phyloP scores from a whole-genome alignment of 2,329 filamentous ascomycete species.

The Ceratocystiopsis minuta region DNA sequence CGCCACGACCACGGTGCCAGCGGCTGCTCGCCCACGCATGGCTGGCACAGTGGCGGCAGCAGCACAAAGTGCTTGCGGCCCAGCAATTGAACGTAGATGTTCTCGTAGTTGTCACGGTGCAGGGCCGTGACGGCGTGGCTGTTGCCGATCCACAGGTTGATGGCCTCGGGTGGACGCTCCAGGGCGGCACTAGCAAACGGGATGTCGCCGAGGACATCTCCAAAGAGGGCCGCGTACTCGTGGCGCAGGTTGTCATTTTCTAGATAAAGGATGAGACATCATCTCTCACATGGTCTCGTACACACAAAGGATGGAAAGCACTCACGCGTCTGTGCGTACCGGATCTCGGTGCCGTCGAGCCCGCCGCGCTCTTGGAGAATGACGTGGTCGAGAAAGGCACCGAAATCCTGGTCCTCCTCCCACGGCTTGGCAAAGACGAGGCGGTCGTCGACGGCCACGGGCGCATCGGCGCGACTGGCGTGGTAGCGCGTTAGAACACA shows the following conservation, averaged over 20 bases:
- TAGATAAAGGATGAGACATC: constrained; percentile 12
- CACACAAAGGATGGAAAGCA: constrained; percentile 1
- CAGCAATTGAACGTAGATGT: constrained; percentile 60
- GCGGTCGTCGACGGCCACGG: constrained; percentile 20
- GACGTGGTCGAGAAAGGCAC: constrained; percentile 42
- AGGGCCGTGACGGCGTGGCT: constrained; percentile 49
- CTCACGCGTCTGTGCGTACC: constrained; percentile 61
- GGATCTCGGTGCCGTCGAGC: constrained; percentile 26
- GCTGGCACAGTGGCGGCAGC: constrained; percentile 50
- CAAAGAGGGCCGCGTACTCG: constrained; percentile 48
- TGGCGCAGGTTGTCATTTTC: constrained; percentile 67
- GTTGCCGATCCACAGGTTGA: constrained; percentile 74
- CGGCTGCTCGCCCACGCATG: constrained; percentile 47
- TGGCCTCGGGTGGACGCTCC: constrained; percentile 46
- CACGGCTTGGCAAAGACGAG: constrained; percentile 52
- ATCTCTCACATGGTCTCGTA: no score
- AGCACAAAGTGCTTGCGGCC: constrained; percentile 61
- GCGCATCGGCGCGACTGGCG: constrained; percentile 32
- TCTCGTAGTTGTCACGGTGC: constrained; percentile 75
- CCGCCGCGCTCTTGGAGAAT: constrained; percentile 33
- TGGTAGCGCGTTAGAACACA: not conserved
- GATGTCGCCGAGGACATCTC: constrained; percentile 44
- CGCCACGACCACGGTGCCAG: constrained; percentile 42
- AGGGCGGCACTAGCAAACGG: constrained; percentile 59
- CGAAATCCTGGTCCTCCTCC: constrained; percentile 46